Evolutionary conservation across 441 rosid genomes (phyloP), one percentile per base, ranked within the genome.

Genomic region (Adansonia rubrostipa): DNA sequence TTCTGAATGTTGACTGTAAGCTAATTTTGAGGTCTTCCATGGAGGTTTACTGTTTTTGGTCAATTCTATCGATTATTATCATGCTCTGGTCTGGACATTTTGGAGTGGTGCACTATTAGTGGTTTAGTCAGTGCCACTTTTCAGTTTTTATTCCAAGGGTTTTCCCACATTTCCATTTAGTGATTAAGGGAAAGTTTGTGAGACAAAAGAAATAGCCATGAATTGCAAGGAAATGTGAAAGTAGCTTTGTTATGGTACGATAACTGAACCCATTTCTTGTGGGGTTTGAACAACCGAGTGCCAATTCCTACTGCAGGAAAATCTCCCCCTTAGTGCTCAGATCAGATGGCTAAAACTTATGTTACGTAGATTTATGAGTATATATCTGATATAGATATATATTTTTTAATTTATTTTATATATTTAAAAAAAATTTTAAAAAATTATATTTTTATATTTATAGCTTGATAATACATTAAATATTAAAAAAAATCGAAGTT

Each of bases 231-330:
- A 11, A 28, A 24, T 28, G 67, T 28, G 44, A 62, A 62, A 13
- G n/a, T 13, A 28, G 9, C 19, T 62, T 28, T 13, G 67, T 44
- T 5, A 13, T 63, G 0, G 45, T 28, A 14, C 68, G 14, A 63
- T 63, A 63, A 63, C 11, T 63, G 68, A 33, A 33, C 9, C 68
- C 68, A 63, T 63, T 63, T 63, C 68, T 63, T 63, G 45, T 14
- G 33, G n/a, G 45, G 42, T 28, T 0, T 63, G 3, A 63, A 63
- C 8, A 28, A 63, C 9, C 33, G 45, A 28, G n/a, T 9, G 6
- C 64, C 33, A 20, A 58, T 9, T 20, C 13, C 33, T 20, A 4
- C 1, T 20, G 14, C 64, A 8, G 64, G 64, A 28, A 28, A 51
- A 51, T 51, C 17, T 5, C 57, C 0, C 6, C 57, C 57, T 11